Percentiles rank a stretch among this genome's conserved stretches.
These are phyloP conservation scores for Monascus purpureus DNA, from an alignment of 495 filamentous ascomycete genomes.

Conservation along the genomic window DNA sequence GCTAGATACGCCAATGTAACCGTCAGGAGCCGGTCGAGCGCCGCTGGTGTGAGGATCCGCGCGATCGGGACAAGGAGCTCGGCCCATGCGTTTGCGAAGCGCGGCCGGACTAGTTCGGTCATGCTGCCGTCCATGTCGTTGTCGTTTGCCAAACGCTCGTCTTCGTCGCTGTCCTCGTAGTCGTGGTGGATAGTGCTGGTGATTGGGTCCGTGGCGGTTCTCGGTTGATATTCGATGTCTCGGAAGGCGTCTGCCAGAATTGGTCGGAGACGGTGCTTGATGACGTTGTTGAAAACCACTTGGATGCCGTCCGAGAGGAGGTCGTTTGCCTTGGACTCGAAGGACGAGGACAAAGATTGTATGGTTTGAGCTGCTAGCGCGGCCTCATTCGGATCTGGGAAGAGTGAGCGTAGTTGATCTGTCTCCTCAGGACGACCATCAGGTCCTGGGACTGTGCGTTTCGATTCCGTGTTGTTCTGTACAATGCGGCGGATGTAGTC, in stretches of 20 bases:
- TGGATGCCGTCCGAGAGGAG: constrained; percentile 68
- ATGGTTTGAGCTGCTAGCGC: constrained; percentile 51
- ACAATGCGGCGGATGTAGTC: constrained; percentile 87
- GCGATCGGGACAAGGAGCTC: constrained; percentile 65
- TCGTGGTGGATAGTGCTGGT: constrained; percentile 11
- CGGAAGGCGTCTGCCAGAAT: constrained; percentile 80
- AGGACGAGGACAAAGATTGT: constrained; percentile 51
- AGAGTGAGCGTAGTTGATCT: constrained; percentile 43
- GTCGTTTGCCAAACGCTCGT: constrained; percentile 16
- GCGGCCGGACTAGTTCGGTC: constrained; percentile 45
- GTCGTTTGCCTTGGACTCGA: constrained; percentile 63
- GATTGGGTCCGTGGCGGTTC: constrained; percentile 29
- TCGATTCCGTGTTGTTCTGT: constrained; percentile 40
- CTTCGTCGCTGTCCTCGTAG: constrained; percentile 30
- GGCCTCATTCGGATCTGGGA: constrained; percentile 67
- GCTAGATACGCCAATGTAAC: constrained; percentile 60
- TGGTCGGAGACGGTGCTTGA: constrained; percentile 75
- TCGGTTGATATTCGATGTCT: constrained; percentile 66
- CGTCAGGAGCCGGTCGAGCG: constrained; percentile 57
- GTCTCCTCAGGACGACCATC: constrained; percentile 9
- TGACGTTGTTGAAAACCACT: constrained; percentile 75
- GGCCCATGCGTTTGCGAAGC: constrained; percentile 76
- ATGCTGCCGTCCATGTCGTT: constrained; percentile 23
- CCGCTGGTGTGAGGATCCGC: constrained; percentile 66
- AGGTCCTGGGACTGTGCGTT: constrained; percentile 13